phyloP scores from a whole-genome alignment of 2,329 filamentous ascomycete species.

The Hypoxylon sp. region DNA sequence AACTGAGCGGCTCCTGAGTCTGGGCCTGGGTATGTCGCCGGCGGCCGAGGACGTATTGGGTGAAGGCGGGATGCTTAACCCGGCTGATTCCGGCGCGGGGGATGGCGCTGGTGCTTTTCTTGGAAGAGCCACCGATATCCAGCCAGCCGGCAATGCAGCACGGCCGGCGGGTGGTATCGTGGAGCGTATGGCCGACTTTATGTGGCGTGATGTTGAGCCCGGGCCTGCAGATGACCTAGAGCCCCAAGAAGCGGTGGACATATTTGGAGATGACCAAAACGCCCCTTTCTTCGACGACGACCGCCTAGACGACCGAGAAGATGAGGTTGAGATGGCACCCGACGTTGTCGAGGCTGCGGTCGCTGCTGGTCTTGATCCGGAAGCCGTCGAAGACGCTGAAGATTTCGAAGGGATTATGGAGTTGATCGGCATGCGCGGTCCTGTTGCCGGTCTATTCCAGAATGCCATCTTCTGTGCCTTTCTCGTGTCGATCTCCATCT shows the following conservation, averaged over 20 bases:
- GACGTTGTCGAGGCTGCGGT: constrained; percentile 71
- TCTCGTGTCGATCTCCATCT: constrained; percentile 85
- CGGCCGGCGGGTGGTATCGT: constrained; percentile 50
- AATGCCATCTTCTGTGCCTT: constrained; percentile 95
- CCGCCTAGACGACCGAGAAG: constrained; percentile 40
- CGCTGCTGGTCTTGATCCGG: constrained; percentile 74
- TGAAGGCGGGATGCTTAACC: background rate
- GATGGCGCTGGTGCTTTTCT: constrained; percentile 3
- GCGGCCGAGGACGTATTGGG: background rate
- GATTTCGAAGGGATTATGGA: constrained; percentile 97
- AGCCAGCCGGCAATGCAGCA: constrained; percentile 3
- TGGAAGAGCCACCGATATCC: constrained; percentile 11
- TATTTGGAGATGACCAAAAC: constrained; percentile 59
- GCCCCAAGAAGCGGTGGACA: constrained; percentile 63
- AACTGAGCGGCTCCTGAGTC: background rate
- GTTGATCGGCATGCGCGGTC: constrained; percentile 94
- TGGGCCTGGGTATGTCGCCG: background rate
- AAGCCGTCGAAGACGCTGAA: constrained; percentile 84
- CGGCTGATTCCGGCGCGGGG: background rate
- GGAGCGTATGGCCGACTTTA: constrained; percentile 62
- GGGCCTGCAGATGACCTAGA: constrained; percentile 50
- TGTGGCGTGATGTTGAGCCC: constrained; percentile 65
- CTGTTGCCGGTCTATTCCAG: constrained; percentile 86
- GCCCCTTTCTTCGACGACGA: constrained; percentile 51
- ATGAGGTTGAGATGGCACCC: constrained; percentile 55